phyloP scores from a whole-genome alignment of 2,329 filamentous ascomycete species.

The Verticillium zaregamsianum region DNA sequence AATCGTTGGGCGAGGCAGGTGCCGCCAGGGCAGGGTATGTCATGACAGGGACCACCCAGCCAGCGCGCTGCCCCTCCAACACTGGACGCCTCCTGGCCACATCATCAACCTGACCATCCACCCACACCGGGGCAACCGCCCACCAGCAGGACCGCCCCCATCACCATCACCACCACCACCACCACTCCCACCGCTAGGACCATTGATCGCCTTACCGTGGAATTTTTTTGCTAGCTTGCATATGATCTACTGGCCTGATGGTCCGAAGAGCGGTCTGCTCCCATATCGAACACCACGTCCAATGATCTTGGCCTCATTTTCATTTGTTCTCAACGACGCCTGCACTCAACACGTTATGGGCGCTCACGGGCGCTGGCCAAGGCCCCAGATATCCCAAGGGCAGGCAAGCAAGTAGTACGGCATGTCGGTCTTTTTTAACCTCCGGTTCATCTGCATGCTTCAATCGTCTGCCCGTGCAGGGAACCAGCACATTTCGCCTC shows the following conservation, averaged over 20 bases:
- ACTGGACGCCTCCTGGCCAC: background rate
- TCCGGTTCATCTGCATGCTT: background rate
- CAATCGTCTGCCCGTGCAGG: no score
- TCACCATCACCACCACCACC: background rate
- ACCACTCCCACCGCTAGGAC: background rate
- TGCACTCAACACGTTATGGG: background rate
- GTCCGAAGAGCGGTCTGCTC: background rate
- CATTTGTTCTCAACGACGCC: background rate
- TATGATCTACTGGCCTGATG: background rate
- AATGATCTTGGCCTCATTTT: background rate
- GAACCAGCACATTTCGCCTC: no score
- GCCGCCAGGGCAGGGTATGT: no score
- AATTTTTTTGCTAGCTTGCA: background rate
- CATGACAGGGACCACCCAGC: no score
- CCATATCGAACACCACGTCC: background rate
- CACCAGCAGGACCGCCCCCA: no score
- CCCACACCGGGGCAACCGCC: background rate
- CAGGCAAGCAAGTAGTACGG: background rate
- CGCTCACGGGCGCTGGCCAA: no score
- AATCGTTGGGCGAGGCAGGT: background rate
- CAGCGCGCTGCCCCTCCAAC: background rate
- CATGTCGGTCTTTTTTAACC: background rate
- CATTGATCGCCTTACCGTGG: background rate
- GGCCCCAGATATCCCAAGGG: background rate
- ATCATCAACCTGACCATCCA: background rate